phyloP scores from a whole-genome alignment of 805 yeast genomes.

The Lipomyces starkeyi region DNA sequence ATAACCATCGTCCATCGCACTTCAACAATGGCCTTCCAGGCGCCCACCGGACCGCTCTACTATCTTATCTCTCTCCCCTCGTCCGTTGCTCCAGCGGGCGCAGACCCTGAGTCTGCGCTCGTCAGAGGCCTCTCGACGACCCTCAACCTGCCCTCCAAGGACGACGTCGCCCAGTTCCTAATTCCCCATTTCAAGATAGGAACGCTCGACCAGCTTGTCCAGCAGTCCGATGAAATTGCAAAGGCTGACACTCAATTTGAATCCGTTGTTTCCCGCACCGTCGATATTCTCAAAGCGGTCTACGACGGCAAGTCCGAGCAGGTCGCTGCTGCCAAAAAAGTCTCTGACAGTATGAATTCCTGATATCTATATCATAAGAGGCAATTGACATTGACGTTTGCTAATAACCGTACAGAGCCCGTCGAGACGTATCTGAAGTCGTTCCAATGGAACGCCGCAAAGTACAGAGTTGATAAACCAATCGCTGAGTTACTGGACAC shows the following conservation, averaged over 20 bases:
- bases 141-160: conserved; percentile 53
- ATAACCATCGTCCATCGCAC: background rate
- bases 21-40: conserved; percentile 36
- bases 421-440: conserved; percentile 71
- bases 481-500: conserved; percentile 73
- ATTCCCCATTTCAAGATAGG: conserved; percentile 93
- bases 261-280: conserved; percentile 69
- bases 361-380: background rate
- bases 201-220: conserved; percentile 87
- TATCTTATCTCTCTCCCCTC: conserved; percentile 55
- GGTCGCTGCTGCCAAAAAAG: conserved; percentile 56
- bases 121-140: conserved; percentile 59
- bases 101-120: conserved; percentile 47
- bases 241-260: conserved; percentile 82
- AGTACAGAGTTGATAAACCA: conserved; percentile 84
- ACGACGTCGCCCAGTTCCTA: conserved; percentile 60
- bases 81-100: conserved; percentile 49
- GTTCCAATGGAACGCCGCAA: conserved; percentile 87
- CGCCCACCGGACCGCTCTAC: conserved; percentile 38
- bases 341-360: conserved; percentile 52
- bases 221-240: conserved; percentile 85
- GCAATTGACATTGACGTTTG: background rate
- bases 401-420: conserved; percentile 41
- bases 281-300: conserved; percentile 69
- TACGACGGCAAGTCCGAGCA: conserved; percentile 52